A percentile compares a stretch with the other conserved stretches of the same genome.
Conservation (phyloP, 805 yeast species). For the Metschnikowia chrysomelidarum region DNA sequence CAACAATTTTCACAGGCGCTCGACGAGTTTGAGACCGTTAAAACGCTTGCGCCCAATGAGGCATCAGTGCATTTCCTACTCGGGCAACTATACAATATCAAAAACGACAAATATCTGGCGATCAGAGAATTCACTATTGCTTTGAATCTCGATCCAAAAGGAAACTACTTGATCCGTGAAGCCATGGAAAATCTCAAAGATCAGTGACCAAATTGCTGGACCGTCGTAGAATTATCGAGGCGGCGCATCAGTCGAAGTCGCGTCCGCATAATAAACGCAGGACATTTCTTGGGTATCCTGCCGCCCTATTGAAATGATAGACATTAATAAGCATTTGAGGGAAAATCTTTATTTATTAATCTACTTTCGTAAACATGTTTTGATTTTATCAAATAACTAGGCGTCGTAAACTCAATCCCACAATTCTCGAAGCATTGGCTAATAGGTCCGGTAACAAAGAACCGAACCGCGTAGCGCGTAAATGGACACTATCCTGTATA, state of each 20-base stretch:
- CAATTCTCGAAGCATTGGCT: no score
- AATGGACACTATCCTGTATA: no score
- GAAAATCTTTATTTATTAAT: no score
- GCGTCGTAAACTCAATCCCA: no score
- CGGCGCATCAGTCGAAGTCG: neutral
- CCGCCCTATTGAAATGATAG: no score
- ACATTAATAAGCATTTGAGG: no score
- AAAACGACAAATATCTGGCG: conserved; percentile 73
- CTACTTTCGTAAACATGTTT: no score
- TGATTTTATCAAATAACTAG: no score
- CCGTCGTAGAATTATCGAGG: no score
- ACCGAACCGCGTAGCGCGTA: no score
- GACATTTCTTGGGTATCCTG: neutral
- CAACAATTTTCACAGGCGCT: conserved; percentile 72
- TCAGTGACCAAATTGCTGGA: conserved; percentile 2
- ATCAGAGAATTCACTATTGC: conserved; percentile 86
- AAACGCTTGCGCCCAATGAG: conserved; percentile 85
- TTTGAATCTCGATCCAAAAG: conserved; percentile 88
- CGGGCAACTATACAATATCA: conserved; percentile 80
- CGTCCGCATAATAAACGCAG: no score
- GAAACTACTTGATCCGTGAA: conserved; percentile 78
- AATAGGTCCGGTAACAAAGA: no score
- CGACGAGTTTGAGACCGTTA: conserved; percentile 68
- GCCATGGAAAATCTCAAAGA: conserved; percentile 61
- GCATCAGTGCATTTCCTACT: conserved; percentile 88